A percentile compares a stretch with the other conserved stretches of the same genome.
Evolutionary conservation across 2,329 filamentous ascomycete species (phyloP).

Genomic region (Colletotrichum sp.): DNA sequence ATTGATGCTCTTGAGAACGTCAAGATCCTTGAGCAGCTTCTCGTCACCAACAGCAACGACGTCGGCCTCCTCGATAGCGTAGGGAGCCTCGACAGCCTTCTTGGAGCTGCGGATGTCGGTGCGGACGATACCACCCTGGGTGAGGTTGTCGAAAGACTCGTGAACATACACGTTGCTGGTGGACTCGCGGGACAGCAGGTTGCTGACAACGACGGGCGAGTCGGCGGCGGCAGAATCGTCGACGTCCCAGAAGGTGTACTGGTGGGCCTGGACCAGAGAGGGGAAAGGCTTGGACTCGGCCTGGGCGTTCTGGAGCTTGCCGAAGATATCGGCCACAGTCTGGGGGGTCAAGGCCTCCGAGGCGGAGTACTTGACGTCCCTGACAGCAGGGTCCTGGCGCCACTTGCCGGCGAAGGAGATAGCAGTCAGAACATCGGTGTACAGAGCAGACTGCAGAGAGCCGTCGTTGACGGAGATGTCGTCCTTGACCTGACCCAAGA

Average conservation of each 20-base stretch:
- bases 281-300: constrained; percentile 46
- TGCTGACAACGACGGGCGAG: constrained; percentile 66
- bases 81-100: constrained; percentile 84
- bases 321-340: constrained; percentile 53
- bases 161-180: constrained; percentile 66
- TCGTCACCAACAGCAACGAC: constrained; percentile 80
- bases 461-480: constrained; percentile 75
- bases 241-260: constrained; percentile 94
- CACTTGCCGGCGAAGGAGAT: constrained; percentile 79
- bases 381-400: constrained; percentile 66
- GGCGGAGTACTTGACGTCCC: constrained; percentile 91
- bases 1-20: constrained; percentile 75
- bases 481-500: constrained; percentile 87
- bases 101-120: constrained; percentile 85
- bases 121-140: constrained; percentile 78
- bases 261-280: constrained; percentile 66
- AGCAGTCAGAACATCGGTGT: constrained; percentile 88
- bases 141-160: constrained; percentile 70
- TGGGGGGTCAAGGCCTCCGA: constrained; percentile 61
- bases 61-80: constrained; percentile 80
- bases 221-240: constrained; percentile 73
- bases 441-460: constrained; percentile 83
- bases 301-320: constrained; percentile 58
- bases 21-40: constrained; percentile 76
- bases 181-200: constrained; percentile 73